phyloP scores from a whole-genome alignment of 306 rosid species.

The Senna siamea region DNA sequence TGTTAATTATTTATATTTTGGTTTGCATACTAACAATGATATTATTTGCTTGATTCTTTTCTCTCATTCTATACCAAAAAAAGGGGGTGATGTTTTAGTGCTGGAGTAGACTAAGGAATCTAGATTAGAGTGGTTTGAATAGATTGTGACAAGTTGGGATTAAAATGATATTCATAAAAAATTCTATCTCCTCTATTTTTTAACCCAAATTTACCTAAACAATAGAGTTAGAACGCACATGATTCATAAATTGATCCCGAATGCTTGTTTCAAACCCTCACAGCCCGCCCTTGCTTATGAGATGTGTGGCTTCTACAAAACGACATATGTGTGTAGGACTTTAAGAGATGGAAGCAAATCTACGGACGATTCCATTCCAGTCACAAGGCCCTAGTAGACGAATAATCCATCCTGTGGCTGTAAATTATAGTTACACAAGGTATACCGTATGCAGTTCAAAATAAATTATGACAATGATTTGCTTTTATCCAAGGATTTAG shows the following conservation, averaged over 20 bases:
- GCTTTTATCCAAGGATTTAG: background rate
- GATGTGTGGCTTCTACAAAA: background rate
- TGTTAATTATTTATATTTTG: too few relatives aligned
- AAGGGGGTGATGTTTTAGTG: too few relatives aligned
- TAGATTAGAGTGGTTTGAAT: too few relatives aligned
- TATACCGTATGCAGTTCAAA: background rate
- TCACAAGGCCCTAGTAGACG: too few relatives aligned
- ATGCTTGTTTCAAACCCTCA: background rate
- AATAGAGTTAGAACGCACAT: background rate
- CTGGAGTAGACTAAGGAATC: too few relatives aligned
- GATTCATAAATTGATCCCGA: background rate
- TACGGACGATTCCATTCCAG: background rate
- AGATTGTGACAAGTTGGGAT: background rate
- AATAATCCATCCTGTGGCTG: too few relatives aligned
- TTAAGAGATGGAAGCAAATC: background rate
- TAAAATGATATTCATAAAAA: background rate
- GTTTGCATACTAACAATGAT: too few relatives aligned
- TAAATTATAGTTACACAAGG: too few relatives aligned
- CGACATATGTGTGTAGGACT: background rate
- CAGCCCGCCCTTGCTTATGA: background rate
- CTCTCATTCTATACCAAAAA: too few relatives aligned
- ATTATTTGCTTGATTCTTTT: too few relatives aligned
- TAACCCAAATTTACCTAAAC: background rate
- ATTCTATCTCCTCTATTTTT: background rate
- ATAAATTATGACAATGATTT: background rate